Evolutionary conservation across 805 yeast genomes (phyloP), one percentile per base, ranked within the genome.

Genomic region (Yarrowia sp.): DNA sequence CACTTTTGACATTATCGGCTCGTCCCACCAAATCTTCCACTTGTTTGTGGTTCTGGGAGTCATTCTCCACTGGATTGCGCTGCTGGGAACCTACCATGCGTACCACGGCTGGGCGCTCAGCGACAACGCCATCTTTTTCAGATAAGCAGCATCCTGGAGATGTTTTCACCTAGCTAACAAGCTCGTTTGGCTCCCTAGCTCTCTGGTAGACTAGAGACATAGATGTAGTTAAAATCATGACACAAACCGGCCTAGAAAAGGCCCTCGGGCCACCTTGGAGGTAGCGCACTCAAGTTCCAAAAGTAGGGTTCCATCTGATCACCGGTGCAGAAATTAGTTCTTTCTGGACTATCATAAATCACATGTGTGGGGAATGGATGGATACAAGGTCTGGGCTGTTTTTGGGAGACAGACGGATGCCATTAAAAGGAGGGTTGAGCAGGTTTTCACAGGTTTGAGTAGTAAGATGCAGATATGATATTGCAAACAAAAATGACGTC

Each of bases 11-110:
- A 70, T 83, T 11, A 80, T 83, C 75, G 96, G 96, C 1, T 88
- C 89, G 68, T 88, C 96, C 7, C 97, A 91, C 73, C 97, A 91
- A 72, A 81, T 91, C 10, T 90, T 91, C 72, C 96, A 90, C 73
- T 74, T 88, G 10, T 74, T 88, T 70, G 96, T 90, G 8, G 92
- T 90, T 0, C 68, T 85, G 12, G 96, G 96, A 81, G 78, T 96
- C 0, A 78, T 77, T 64, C 87, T 87, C 65, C 97, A 92, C 75
- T 83, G 88, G 74, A 78, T 70, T 64, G 96, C 87, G 0, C 76
- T 91, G 36, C 71, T 83, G 3, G 79, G 78, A 9, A 80, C 90
- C 28, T 88, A 88, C 71, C 77, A 77, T 21, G 64, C 56, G 19
- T 48, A 44, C 46, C 63, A 58, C 32, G 63, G 63, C 19, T 58